phyloP scores from a whole-genome alignment of 768 basidiomycete genomes.

The Lactarius psammicola region DNA sequence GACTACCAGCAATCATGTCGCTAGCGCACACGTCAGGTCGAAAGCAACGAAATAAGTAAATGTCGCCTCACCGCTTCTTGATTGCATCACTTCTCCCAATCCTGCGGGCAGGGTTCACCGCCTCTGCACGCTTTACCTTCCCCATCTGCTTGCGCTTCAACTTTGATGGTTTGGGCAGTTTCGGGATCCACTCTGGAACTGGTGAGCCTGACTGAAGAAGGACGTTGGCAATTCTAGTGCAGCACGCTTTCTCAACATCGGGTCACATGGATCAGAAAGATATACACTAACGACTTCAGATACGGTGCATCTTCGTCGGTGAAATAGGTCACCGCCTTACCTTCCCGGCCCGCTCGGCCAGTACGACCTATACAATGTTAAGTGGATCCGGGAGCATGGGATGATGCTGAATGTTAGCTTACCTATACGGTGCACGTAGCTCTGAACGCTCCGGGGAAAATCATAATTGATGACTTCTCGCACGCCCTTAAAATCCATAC shows the following conservation, averaged over 20 bases:
- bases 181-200: constrained; percentile 94
- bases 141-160: constrained; percentile 84
- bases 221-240: constrained; percentile 87
- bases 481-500: constrained; percentile 97
- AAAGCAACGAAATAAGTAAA: not conserved
- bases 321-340: constrained; percentile 94
- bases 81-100: constrained; percentile 69
- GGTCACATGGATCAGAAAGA: constrained; percentile 16
- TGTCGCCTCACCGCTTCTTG: constrained; percentile 58
- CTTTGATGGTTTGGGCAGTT: constrained; percentile 90
- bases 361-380: constrained; percentile 67
- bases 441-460: constrained; percentile 93
- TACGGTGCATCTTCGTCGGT: constrained; percentile 90
- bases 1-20: constrained; percentile 30
- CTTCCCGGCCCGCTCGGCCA: constrained; percentile 88
- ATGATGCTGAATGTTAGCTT: constrained; percentile 22
- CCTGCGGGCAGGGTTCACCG: constrained; percentile 65
- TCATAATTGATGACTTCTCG: constrained; percentile 95
- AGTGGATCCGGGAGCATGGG: not conserved
- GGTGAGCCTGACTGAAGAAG: constrained; percentile 86
- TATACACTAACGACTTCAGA: constrained; percentile 70
- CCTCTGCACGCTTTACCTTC: constrained; percentile 75
- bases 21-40: constrained; percentile 22
- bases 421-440: constrained; percentile 96
- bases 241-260: constrained; percentile 6